Evolutionary conservation across 139 green algal genomes (phyloP).

Genomic region (Gonium pectorale): DNA sequence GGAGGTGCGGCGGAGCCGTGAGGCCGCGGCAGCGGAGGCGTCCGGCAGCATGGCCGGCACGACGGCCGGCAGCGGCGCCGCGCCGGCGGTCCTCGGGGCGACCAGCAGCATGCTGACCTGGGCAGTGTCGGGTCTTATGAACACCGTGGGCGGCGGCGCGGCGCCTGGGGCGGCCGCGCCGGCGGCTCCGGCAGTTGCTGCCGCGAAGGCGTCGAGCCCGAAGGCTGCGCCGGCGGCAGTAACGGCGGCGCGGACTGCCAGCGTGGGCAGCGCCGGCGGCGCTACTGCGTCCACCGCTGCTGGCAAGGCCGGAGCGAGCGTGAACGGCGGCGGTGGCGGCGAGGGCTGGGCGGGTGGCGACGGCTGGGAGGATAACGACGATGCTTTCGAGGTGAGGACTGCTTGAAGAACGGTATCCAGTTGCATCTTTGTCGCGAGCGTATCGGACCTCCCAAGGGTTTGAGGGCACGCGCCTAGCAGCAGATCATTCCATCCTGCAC

Average conservation of each 20-base stretch:
- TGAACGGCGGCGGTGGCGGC: background rate
- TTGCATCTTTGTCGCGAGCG: no score
- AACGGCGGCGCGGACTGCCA: no score
- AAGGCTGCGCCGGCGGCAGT: background rate
- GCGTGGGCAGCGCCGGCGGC: background rate
- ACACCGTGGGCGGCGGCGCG: conserved; percentile 20
- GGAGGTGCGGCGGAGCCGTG: background rate
- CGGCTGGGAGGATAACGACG: conserved; percentile 49
- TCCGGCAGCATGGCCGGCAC: background rate
- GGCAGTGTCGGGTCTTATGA: conserved; percentile 57
- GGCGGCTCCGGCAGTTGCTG: background rate
- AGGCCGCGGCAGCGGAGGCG: conserved; percentile 23
- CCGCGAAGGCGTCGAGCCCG: background rate
- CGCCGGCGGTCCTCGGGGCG: conserved; percentile 1
- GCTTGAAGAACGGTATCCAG: no score
- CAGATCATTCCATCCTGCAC: no score
- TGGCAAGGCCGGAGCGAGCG: background rate
- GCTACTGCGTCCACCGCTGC: background rate
- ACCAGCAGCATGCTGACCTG: conserved; percentile 61
- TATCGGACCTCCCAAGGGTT: no score
- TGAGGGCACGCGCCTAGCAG: no score
- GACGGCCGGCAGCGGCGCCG: background rate
- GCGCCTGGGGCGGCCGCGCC: background rate
- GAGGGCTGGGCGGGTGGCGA: background rate
- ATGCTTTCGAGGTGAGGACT: conserved; percentile 38